phyloP scores from a whole-genome alignment of 208 protist genomes.

The Leishmania martiniquensis region DNA sequence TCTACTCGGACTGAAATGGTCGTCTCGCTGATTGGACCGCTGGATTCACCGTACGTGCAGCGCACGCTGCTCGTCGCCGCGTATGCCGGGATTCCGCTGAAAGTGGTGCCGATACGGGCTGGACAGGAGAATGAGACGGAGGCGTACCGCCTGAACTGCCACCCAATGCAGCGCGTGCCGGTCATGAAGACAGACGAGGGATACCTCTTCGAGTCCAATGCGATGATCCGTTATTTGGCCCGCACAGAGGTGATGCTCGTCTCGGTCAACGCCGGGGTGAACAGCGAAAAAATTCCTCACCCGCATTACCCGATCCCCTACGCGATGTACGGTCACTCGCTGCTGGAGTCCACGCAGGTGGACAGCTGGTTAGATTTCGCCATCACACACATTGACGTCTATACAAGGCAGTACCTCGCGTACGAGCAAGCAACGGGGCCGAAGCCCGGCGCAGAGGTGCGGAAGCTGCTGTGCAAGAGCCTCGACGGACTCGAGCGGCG shows the following conservation, averaged over 20 bases:
- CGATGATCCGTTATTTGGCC: conserved; percentile 78
- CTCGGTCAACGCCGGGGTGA: conserved; percentile 22
- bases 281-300: conserved; percentile 44
- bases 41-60: conserved; percentile 54
- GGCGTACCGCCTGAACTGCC: conserved; percentile 67
- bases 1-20: conserved; percentile 25
- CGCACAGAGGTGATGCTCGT: conserved; percentile 53
- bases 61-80: conserved; percentile 71
- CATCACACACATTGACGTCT: conserved; percentile 46
- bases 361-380: conserved; percentile 87
- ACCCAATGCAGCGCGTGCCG: conserved; percentile 67
- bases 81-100: conserved; percentile 67
- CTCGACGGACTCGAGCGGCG: conserved; percentile 55
- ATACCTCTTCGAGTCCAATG: conserved; percentile 79
- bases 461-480: conserved; percentile 32
- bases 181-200: conserved; percentile 78
- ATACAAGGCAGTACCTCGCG: conserved; percentile 22
- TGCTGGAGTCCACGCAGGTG: conserved; percentile 62
- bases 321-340: conserved; percentile 70
- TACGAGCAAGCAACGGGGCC: conserved; percentile 20
- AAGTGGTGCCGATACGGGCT: conserved; percentile 47
- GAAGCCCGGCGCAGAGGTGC: conserved; percentile 13
- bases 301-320: conserved; percentile 67
- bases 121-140: conserved; percentile 63
- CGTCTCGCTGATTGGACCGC: conserved; percentile 60